Evolutionary conservation across 805 yeast species (phyloP).

Genomic region (Saccharomycopsis microspora): DNA sequence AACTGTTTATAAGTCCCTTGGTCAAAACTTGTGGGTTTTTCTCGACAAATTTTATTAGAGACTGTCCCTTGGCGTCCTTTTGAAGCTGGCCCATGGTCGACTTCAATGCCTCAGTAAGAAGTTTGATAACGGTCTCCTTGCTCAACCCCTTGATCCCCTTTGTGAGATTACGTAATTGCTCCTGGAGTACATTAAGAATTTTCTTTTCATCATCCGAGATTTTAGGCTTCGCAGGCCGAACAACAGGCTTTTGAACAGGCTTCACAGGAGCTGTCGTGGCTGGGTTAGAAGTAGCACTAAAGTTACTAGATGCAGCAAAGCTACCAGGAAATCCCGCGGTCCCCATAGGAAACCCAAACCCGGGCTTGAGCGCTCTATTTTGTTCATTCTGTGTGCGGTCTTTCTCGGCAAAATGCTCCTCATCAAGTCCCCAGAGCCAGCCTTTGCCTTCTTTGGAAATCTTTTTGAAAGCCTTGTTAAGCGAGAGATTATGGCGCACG

Average conservation of each 20-base stretch:
- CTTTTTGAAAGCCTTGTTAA: slow-evolving; percentile 77
- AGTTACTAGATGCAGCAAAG: slow-evolving; percentile 8
- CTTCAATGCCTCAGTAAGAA: slow-evolving; percentile 83
- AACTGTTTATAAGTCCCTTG: slow-evolving; percentile 67
- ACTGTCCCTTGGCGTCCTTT: slow-evolving; percentile 70
- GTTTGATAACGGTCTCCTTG: slow-evolving; percentile 72
- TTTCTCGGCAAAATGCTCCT: slow-evolving; percentile 69
- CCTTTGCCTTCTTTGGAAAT: slow-evolving; percentile 85
- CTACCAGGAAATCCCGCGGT: too few relatives aligned
- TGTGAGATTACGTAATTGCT: slow-evolving; percentile 70
- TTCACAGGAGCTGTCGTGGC: slow-evolving; percentile 20
- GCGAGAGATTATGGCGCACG: slow-evolving; percentile 85
- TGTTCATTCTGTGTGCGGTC: slow-evolving; percentile 63
- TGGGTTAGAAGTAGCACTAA: slow-evolving; percentile 20
- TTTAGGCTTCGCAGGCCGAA: slow-evolving; percentile 3
- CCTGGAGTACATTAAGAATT: slow-evolving; percentile 74
- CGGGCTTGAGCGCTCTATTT: slow-evolving; percentile 4
- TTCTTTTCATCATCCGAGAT: slow-evolving; percentile 31
- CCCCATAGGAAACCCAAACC: too few relatives aligned
- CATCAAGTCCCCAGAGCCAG: slow-evolving; percentile 91
- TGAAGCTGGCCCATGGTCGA: slow-evolving; percentile 88
- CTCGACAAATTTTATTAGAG: slow-evolving; percentile 66
- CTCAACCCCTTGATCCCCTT: slow-evolving; percentile 68
- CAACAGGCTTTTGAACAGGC: slow-evolving; percentile 12
- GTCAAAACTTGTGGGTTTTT: slow-evolving; percentile 75